Conservation (phyloP, 768 basidiomycete genomes). For the Megacollybia marginata region DNA sequence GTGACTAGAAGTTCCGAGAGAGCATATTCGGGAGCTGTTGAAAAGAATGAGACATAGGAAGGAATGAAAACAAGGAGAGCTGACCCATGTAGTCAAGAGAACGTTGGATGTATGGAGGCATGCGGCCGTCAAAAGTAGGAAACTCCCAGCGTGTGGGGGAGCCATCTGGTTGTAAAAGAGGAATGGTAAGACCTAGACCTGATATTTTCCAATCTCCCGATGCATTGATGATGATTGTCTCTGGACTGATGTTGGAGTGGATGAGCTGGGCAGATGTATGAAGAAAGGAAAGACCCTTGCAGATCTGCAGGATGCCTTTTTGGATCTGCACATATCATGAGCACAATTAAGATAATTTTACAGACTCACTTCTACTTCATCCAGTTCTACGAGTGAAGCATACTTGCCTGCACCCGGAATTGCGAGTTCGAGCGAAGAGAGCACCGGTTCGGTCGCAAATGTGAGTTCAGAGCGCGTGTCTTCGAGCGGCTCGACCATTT, state of each 20-base stretch:
- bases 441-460: constrained; percentile 89
- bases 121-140: constrained; percentile 76
- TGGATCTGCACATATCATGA: constrained; percentile 56
- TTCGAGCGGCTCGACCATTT: constrained; percentile 96
- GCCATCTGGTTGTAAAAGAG: constrained; percentile 62
- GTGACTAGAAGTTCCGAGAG: constrained; percentile 83
- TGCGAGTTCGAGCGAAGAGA: constrained; percentile 74
- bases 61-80: constrained; percentile 1
- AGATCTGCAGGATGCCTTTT: constrained; percentile 90
- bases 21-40: constrained; percentile 85
- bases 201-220: constrained; percentile 99
- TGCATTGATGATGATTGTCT: constrained; percentile 83
- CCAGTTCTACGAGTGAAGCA: constrained; percentile 67
- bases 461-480: constrained; percentile 84
- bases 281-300: constrained; percentile 84
- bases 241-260: constrained; percentile 84
- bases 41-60: not conserved
- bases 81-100: constrained; percentile 94
- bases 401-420: constrained; percentile 57
- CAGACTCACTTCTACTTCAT: constrained; percentile 83
- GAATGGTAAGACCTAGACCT: constrained; percentile 82
- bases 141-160: constrained; percentile 81
- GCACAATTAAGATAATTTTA: not conserved
- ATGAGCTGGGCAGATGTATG: constrained; percentile 89
- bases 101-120: constrained; percentile 78